A percentile compares a stretch with the other conserved stretches of the same genome.
Conservation (phyloP, 2,329 filamentous ascomycete species). For the Ophiostoma perfectum region DNA sequence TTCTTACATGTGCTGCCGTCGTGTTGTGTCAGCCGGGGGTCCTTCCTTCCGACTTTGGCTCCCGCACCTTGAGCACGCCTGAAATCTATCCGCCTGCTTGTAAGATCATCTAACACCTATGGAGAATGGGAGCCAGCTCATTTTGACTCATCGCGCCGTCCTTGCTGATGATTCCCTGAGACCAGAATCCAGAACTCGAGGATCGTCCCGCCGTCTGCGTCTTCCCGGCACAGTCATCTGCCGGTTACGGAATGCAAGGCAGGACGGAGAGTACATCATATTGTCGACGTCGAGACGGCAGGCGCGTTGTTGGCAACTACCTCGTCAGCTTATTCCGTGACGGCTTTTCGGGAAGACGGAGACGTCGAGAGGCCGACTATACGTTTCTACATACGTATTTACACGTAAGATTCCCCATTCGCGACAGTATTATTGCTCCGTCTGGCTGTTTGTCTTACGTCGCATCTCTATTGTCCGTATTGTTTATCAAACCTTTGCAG, state of each 20-base stretch:
- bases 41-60: background rate
- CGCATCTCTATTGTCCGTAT: background rate
- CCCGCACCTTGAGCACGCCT: too few relatives aligned
- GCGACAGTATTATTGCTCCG: background rate
- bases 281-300: background rate
- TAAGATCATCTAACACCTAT: too few relatives aligned
- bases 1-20: background rate
- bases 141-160: too few relatives aligned
- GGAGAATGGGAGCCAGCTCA: too few relatives aligned
- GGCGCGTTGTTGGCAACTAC: background rate
- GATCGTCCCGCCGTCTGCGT: background rate
- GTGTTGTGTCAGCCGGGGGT: background rate
- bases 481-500: background rate
- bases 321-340: background rate
- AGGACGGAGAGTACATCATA: background rate
- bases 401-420: background rate
- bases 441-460: background rate
- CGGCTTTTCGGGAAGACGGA: background rate
- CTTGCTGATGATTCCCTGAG: too few relatives aligned
- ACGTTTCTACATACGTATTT: background rate
- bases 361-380: background rate
- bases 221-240: background rate
- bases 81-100: too few relatives aligned
- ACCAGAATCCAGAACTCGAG: too few relatives aligned
- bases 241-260: background rate